These are phyloP conservation scores for Nicotiana paniculata DNA, from an alignment of 257 asterid species.

Conservation along the genomic window DNA sequence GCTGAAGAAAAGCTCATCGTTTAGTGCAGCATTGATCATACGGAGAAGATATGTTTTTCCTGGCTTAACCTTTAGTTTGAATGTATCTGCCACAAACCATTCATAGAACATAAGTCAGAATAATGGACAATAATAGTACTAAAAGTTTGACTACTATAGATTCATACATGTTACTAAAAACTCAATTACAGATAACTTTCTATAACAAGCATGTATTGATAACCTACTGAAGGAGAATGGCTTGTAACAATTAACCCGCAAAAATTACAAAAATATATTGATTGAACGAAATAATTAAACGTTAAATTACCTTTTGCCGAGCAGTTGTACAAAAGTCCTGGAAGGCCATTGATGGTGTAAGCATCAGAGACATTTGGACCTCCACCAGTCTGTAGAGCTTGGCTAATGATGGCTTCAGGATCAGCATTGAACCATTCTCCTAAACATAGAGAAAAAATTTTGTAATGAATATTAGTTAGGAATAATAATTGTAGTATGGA, in stretches of 20 bases:
- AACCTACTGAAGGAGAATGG: too few relatives aligned
- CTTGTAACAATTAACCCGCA: neutral
- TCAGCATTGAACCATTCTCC: conserved; percentile 42
- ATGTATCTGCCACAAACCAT: conserved; percentile 20
- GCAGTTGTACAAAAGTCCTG: conserved; percentile 32
- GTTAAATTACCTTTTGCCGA: conserved; percentile 21
- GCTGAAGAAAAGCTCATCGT: conserved; percentile 35
- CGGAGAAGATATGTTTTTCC: conserved; percentile 31
- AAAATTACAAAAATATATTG: neutral
- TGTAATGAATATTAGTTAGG: neutral
- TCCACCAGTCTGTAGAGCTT: conserved; percentile 26
- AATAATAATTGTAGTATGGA: neutral
- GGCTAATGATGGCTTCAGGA: conserved; percentile 20
- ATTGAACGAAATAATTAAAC: neutral
- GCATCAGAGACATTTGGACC: conserved; percentile 40
- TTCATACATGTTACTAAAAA: too few relatives aligned
- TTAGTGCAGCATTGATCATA: conserved; percentile 39
- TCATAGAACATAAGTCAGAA: neutral
- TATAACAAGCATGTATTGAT: neutral
- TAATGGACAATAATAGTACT: too few relatives aligned
- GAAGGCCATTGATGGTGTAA: conserved; percentile 37
- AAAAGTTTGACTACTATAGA: neutral
- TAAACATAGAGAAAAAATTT: neutral
- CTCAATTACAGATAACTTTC: neutral
- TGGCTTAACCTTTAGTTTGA: conserved; percentile 22